Percentiles rank a stretch among this genome's conserved stretches.
These are phyloP conservation scores for Russula sp. DNA, from an alignment of 768 basidiomycete genomes.

Conservation along the genomic window DNA sequence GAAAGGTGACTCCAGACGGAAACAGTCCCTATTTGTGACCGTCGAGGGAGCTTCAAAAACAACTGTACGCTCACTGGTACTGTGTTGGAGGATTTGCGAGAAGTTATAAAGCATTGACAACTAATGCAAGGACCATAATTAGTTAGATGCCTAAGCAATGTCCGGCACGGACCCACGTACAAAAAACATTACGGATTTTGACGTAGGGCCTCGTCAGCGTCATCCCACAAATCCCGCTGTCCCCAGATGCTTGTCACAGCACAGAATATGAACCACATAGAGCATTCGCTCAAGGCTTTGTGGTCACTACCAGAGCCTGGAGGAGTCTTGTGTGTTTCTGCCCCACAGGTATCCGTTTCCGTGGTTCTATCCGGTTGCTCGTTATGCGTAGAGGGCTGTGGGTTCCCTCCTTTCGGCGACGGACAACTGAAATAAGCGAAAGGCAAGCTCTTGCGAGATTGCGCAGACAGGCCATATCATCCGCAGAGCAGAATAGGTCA, in stretches of 20 bases:
- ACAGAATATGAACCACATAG: conserved; percentile 74
- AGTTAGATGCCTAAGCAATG: neutral
- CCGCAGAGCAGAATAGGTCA: conserved; percentile 65
- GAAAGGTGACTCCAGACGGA: too few species aligned
- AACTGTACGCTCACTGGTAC: neutral
- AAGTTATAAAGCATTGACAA: neutral
- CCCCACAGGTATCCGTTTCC: neutral
- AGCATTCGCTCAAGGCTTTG: conserved; percentile 41
- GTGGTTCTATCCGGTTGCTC: conserved; percentile 11
- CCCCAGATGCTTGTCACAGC: conserved; percentile 68
- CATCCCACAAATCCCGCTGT: conserved; percentile 77
- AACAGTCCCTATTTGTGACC: neutral
- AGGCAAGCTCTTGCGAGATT: conserved; percentile 72
- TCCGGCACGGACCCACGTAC: neutral
- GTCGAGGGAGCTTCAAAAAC: neutral
- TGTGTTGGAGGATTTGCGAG: neutral
- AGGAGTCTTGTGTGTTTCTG: conserved; percentile 5
- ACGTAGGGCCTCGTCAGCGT: conserved; percentile 48
- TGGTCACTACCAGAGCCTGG: neutral
- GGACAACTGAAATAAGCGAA: conserved; percentile 31
- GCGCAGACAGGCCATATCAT: conserved; percentile 75
- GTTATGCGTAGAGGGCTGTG: neutral
- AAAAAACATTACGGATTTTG: neutral
- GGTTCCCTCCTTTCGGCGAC: conserved; percentile 4
- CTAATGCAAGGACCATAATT: neutral